Base-by-base conservation (phyloP, 345 rosid genomes). In the Linum lewisii region DNA sequence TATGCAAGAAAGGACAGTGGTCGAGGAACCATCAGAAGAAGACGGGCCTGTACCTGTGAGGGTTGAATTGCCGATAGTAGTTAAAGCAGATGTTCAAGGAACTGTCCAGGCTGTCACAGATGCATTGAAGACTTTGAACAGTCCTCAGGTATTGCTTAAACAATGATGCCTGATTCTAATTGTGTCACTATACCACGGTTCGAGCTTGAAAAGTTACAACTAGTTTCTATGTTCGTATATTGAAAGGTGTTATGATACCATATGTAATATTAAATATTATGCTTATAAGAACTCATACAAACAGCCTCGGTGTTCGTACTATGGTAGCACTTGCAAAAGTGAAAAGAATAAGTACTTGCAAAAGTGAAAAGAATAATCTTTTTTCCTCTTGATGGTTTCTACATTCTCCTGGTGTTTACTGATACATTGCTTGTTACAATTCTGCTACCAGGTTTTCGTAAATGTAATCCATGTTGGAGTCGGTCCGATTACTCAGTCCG, bases 61-160 rank as follows among this genome's bases (percentile, higher is more conserved):
- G 70, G 79, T 67, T 64, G 95, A 91, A 68, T 71, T 91, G 79
- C 85, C 92, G 0, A 61, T 88, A 22, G 70, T 86, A 50, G 95
- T 91, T 53, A 91, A 88, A 71, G 88, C 85, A 53, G 98, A 91
- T 61, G 99, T 89, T 61, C 99, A 83, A 72, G 97, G 97, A 66
- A 93, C 95, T 5, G 95, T 88, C n/a, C 95, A 93, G 65, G 99
- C 99, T 50, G 95, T 89, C 53, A 77, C 91, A 13, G 97, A 93
- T 78, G 94, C 99, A 47, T 66, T 89, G 68, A 85, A 68, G 68
- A 83, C 91, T 23, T 73, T 93, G 67, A 89, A 82, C 63, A 87
- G 95, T 78, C 84, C 91, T 55, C 99, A 89, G 95, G 96, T 88
- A 64, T 45, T 38, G 68, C 63, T 53, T 22, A 58, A 58, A 57